Percentiles rank a stretch among this genome's conserved stretches.
Conservation (phyloP, 441 rosid genomes). For the Syzygium malaccense region DNA sequence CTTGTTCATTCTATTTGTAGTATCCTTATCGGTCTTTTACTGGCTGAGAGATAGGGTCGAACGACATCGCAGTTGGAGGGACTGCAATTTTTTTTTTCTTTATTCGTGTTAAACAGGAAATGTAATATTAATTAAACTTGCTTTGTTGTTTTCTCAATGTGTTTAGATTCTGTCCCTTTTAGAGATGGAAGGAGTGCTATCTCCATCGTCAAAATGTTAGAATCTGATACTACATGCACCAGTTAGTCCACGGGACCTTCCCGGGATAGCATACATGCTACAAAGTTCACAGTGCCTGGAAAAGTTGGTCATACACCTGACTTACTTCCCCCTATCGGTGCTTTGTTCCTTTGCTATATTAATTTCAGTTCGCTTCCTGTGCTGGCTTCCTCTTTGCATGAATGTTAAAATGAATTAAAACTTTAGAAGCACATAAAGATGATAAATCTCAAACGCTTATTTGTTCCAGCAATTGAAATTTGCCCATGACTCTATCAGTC, state of each 20-base stretch:
- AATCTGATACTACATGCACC: neutral
- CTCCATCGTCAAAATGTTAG: neutral
- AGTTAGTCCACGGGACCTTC: neutral
- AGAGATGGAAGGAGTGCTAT: neutral
- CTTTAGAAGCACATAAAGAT: neutral
- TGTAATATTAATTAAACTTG: neutral
- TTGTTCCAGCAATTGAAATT: neutral
- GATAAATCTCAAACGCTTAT: neutral
- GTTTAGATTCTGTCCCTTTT: neutral
- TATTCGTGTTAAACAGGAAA: neutral
- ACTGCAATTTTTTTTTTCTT: neutral
- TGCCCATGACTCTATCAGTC: neutral
- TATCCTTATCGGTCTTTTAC: neutral
- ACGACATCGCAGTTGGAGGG: neutral
- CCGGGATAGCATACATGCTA: neutral
- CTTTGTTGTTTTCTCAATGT: neutral
- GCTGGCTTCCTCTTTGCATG: neutral
- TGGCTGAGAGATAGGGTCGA: neutral
- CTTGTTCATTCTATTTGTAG: neutral
- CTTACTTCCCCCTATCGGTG: neutral
- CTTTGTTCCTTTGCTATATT: neutral
- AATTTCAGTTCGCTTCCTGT: neutral
- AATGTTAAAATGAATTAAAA: neutral
- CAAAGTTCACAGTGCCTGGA: neutral
- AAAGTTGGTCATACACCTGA: neutral